Base-by-base conservation (phyloP, 1,284 basidiomycete species). In the Mycena citricolor region DNA sequence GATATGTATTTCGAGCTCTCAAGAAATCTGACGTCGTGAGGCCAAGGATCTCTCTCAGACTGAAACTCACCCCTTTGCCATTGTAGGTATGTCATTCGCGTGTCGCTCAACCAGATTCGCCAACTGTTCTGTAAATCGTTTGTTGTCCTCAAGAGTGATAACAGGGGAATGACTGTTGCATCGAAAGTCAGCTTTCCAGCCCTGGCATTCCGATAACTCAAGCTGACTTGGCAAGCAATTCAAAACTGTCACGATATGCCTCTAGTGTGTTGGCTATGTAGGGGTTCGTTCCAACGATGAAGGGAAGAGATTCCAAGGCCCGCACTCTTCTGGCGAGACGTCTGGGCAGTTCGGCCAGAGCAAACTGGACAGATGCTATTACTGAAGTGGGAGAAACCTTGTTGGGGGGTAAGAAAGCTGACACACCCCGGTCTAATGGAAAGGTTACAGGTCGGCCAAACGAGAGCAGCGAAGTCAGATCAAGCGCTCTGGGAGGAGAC, bases 261-360 rank as follows among this genome's bases (percentile, higher is more conserved):
- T 84, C 70, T 43, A 93, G 74, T 6, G 83, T 84, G 44, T 77
- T 80, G 7, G 85, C 77, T 23, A 95, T 79, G 65, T 88, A 91
- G 4, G 92, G 92, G 61, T 95, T 94, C 48, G 87, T 90, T 13
- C 89, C 91, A 28, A 94, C 91, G 39, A 95, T 93, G 65, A 86
- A 90, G 1, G 87, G 87, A 13, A 90, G 71, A 2, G 71, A 67
- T 59, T 90, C 86, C 39, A 90, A 68, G 19, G 80, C 80, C 28
- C 76, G 75, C 25, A 86, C 82, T 16, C 87, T 80, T 51, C 75
- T 78, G 2, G 84, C 85, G 26, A 90, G 73, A 38, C 86, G 71
- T 22, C 82, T 73, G 14, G 87, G 88, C 17, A 90, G 80, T 60
- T 90, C 87, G 6, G 77, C 71, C 11, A 86, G 71, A 0, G 79